phyloP scores from a whole-genome alignment of 768 basidiomycete genomes.

The Podaxis mareebaensis region DNA sequence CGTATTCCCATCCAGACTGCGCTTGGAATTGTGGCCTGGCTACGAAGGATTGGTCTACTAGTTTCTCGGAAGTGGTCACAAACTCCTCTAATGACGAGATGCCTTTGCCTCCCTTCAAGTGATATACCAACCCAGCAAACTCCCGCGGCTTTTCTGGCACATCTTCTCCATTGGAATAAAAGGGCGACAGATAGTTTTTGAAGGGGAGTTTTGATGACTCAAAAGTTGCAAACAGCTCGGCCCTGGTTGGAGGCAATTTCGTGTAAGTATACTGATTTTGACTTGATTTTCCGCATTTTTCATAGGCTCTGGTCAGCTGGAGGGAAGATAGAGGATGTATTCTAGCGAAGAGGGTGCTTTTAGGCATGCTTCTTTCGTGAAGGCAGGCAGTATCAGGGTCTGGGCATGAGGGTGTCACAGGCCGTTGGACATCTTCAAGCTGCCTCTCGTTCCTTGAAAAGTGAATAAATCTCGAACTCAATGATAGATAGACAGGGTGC shows the following conservation, averaged over 20 bases:
- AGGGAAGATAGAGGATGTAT: conserved; percentile 20
- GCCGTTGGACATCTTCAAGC: neutral
- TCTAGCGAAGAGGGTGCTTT: neutral
- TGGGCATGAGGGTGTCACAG: neutral
- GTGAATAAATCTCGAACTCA: neutral
- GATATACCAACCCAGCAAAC: conserved; percentile 79
- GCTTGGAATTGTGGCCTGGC: conserved; percentile 22
- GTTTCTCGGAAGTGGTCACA: conserved; percentile 24
- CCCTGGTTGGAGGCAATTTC: conserved; percentile 48
- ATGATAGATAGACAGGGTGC: neutral
- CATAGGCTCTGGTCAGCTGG: conserved; percentile 29
- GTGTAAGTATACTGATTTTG: conserved; percentile 49
- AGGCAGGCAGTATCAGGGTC: neutral
- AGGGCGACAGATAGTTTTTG: conserved; percentile 75
- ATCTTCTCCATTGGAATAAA: conserved; percentile 74
- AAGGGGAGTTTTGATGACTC: conserved; percentile 49
- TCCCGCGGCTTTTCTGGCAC: conserved; percentile 68
- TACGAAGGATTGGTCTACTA: neutral
- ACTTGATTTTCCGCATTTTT: conserved; percentile 29
- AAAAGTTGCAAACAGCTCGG: conserved; percentile 45
- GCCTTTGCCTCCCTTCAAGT: conserved; percentile 63
- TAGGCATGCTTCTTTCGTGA: neutral
- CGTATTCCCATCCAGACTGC: conserved; percentile 78
- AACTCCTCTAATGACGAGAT: conserved; percentile 65
- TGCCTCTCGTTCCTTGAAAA: neutral